Base-by-base conservation (phyloP, 352 stramenopile genomes). In the Aphanomyces euteiches region DNA sequence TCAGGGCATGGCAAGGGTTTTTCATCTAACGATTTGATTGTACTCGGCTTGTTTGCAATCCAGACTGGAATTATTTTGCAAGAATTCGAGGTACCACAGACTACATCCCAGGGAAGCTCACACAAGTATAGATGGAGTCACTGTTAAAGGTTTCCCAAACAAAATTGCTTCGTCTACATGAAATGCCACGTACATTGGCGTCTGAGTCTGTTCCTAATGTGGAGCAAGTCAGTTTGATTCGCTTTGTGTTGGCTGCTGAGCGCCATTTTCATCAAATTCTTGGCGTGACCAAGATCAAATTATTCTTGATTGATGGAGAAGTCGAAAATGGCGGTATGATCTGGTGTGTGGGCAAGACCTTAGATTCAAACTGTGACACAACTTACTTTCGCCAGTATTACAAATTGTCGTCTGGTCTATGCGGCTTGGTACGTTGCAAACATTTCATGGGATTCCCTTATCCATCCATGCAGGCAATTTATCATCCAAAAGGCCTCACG, bases 1-100 rank as follows among this genome's bases (percentile, higher is more conserved):
- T 90, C 83, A 3, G 82, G 74, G 13, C 77, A 89, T 39, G 78
- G 88, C 38, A 90, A 90, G 66, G 77, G 80, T 7, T 92, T 92
- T 64, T 83, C 82, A 0, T 5, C 78, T n/a, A 90, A 90, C 58
- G 85, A 92, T 64, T 81, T 90, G 72, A 89, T 92, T 61, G 61
- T 90, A 0, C 80, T 75, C n/a, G 71, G 73, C 10, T 66, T 92
- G 0, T 69, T 90, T 13, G 81, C 77, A 10, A 81, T 88, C 45
- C 83, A 92, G 56, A 78, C 84, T 1, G 85, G 82, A 1, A 79
- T 81, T 34, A 67, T 90, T 38, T 74, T 90, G 17, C 74, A 82
- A 5, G 83, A 92, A 67, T 78, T 78, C 6, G 13, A 50, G 50
- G 63, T 53, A 47, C 19, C 10, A 3, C 65, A 15, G 0, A 45